Conservation (phyloP, 352 stramenopile genomes). For the Halophytophthora batemanensis region DNA sequence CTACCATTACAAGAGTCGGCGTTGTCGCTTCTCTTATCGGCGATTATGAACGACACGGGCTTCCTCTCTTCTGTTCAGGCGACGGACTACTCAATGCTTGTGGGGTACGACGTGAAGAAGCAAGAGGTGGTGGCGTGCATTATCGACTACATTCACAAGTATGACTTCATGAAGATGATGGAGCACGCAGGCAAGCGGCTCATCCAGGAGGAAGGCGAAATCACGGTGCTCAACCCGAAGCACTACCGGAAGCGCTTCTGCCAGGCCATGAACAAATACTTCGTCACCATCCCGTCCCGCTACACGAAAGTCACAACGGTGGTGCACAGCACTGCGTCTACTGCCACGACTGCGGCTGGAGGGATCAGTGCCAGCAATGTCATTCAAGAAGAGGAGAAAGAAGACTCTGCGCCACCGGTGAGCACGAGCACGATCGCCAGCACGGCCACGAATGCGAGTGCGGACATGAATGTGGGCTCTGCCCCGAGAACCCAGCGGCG, state of each 20-base stretch:
- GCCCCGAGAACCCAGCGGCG: constrained; percentile 16
- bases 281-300: constrained; percentile 81
- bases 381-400: constrained; percentile 29
- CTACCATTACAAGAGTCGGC: constrained; percentile 81
- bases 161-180: constrained; percentile 90
- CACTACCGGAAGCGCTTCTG: constrained; percentile 87
- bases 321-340: constrained; percentile 35
- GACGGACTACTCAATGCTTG: constrained; percentile 87
- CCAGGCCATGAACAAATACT: constrained; percentile 87
- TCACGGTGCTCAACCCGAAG: constrained; percentile 84
- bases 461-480: constrained; percentile 21
- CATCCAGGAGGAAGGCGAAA: constrained; percentile 87
- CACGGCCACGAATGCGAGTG: constrained; percentile 10
- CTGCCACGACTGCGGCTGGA: constrained; percentile 13
- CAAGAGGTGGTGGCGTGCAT: constrained; percentile 86
- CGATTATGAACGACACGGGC: constrained; percentile 82
- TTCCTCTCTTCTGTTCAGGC: constrained; percentile 84
- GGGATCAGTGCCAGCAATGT: constrained; percentile 13
- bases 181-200: constrained; percentile 86
- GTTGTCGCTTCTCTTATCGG: constrained; percentile 73
- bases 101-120: constrained; percentile 84
- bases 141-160: constrained; percentile 91
- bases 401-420: constrained; percentile 25
- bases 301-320: constrained; percentile 84
- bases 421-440: constrained; percentile 27